Evolutionary conservation across 495 filamentous ascomycete species (phyloP).

Genomic region (Penicillium paradoxum): DNA sequence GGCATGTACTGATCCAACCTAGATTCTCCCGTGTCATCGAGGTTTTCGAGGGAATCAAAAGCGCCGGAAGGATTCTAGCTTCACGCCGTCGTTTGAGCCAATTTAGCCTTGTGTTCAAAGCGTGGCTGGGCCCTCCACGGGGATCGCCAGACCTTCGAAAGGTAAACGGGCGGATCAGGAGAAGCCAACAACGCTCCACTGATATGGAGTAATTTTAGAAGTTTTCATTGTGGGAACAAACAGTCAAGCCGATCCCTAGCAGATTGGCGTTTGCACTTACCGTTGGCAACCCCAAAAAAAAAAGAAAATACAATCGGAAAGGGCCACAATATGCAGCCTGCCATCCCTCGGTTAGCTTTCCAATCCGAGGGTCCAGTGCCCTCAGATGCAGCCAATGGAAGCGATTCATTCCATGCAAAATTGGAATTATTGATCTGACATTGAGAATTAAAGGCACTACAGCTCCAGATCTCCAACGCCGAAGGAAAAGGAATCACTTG

Average conservation of each 20-base stretch:
- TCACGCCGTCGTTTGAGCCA: slow-evolving; percentile 3
- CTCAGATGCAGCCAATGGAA: not conserved
- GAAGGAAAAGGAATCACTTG: not conserved
- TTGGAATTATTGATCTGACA: not conserved
- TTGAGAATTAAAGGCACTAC: not conserved
- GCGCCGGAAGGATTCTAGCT: not conserved
- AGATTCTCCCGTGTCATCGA: not conserved
- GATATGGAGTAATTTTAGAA: not conserved
- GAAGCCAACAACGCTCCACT: not conserved
- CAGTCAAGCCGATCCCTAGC: too few relatives aligned
- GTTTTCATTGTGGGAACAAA: not conserved
- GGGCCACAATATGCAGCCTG: not conserved
- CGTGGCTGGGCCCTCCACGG: not conserved
- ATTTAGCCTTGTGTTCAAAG: not conserved
- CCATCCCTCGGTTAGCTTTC: not conserved
- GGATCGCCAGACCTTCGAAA: not conserved
- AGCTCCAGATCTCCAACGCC: not conserved
- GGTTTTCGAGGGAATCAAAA: not conserved
- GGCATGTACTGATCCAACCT: not conserved
- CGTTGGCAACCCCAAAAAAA: too few relatives aligned
- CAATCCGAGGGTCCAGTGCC: not conserved
- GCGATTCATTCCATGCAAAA: not conserved
- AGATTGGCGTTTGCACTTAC: not conserved
- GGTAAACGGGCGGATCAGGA: too few relatives aligned
- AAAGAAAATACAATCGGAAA: not conserved